A percentile compares a stretch with the other conserved stretches of the same genome.
phyloP scores from a whole-genome alignment of 192 early-diverging fungal species.

The Phycomyces nitens region DNA sequence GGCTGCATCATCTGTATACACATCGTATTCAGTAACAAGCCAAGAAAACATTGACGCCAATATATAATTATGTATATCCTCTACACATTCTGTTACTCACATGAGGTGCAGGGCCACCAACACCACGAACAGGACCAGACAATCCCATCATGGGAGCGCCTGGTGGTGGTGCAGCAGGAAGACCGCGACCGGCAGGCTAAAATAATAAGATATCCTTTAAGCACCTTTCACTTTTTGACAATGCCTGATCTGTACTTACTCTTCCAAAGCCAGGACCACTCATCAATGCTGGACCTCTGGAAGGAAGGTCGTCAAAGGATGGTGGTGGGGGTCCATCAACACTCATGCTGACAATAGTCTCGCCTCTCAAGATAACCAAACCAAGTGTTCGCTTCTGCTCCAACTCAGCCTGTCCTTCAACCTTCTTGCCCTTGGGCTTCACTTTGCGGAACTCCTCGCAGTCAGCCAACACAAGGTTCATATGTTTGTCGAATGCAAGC shows the following conservation, averaged over 20 bases:
- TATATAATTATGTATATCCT: constrained; percentile 1
- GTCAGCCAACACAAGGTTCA: constrained; percentile 98
- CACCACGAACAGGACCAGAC: constrained; percentile 89
- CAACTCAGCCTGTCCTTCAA: constrained; percentile 51
- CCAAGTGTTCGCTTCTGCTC: constrained; percentile 92
- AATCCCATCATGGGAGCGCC: constrained; percentile 57
- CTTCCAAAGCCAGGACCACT: constrained; percentile 72
- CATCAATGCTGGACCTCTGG: constrained; percentile 42
- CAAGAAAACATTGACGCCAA: background rate
- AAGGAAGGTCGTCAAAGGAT: constrained; percentile 45
- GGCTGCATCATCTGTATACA: constrained; percentile 75
- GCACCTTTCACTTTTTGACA: background rate
- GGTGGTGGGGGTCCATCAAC: constrained; percentile 89
- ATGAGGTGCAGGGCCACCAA: constrained; percentile 87
- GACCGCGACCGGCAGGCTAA: constrained; percentile 71
- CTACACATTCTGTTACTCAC: constrained; percentile 16
- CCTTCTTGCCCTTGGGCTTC: constrained; percentile 67
- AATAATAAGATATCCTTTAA: constrained; percentile 1
- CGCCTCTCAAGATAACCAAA: constrained; percentile 91
- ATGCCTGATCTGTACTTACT: constrained; percentile 19
- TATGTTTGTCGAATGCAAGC: constrained; percentile 99
- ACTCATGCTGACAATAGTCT: constrained; percentile 85
- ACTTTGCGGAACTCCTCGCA: constrained; percentile 95
- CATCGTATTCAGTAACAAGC: too few relatives aligned
- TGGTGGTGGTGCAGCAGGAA: constrained; percentile 43